Evolutionary conservation across 225 moss, liverwort and hornwort species (phyloP).

Genomic region (Takakia lepidozioides): DNA sequence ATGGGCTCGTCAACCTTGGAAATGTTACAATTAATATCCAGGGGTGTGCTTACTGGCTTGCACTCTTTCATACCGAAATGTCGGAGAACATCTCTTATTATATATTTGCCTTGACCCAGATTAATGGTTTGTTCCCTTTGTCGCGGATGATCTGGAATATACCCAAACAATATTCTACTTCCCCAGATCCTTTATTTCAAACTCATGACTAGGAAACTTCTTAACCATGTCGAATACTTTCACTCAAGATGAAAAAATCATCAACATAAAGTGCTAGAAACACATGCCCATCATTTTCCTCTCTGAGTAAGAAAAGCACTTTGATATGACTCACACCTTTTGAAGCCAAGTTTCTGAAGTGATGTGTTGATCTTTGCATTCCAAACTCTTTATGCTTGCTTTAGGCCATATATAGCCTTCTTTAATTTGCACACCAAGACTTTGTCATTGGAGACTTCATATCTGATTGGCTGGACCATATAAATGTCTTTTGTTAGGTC

Average conservation of each 20-base stretch:
- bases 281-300: not conserved
- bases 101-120: slow-evolving; percentile 6
- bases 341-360: not conserved
- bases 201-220: too few species aligned
- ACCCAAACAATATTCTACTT: not conserved
- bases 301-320: not conserved
- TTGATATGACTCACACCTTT: slow-evolving; percentile 1
- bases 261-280: too few species aligned
- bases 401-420: slow-evolving; percentile 5
- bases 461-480: slow-evolving; percentile 6
- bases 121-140: not conserved
- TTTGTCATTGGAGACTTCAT: not conserved
- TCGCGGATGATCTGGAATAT: not conserved
- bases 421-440: not conserved
- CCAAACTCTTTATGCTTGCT: slow-evolving; percentile 5
- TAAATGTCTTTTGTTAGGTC: slow-evolving; percentile 3
- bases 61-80: not conserved
- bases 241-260: too few species aligned
- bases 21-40: not conserved
- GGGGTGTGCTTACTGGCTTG: not conserved
- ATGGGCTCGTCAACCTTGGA: not conserved
- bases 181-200: not conserved
- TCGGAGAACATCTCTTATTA: not conserved
- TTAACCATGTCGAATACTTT: too few species aligned
- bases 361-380: slow-evolving; percentile 1